These are phyloP conservation scores for Takakia lepidozioides DNA, from an alignment of 225 moss, liverwort and hornwort genomes.

Conservation along the genomic window DNA sequence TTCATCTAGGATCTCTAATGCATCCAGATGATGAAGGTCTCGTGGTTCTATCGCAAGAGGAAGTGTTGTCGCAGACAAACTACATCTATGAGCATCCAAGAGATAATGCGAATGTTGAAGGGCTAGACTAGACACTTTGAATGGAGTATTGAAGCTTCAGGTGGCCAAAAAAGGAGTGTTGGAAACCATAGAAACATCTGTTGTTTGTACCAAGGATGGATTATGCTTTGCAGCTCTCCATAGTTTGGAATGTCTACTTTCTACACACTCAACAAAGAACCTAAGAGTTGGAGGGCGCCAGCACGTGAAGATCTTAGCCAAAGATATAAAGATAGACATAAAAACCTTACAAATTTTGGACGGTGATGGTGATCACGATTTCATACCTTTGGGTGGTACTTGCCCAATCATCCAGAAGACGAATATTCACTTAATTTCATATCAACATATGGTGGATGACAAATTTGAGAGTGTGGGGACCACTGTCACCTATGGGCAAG, in stretches of 20 bases:
- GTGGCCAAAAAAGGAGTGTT: not conserved
- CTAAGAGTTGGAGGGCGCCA: too few relatives aligned
- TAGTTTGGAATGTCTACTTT: too few relatives aligned
- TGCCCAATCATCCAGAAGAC: not conserved
- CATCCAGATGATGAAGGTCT: not conserved
- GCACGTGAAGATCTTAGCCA: too few relatives aligned
- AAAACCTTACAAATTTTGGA: too few relatives aligned
- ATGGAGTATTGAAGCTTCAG: not conserved
- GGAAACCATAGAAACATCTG: not conserved
- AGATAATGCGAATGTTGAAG: not conserved
- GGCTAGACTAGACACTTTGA: not conserved
- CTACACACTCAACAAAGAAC: too few relatives aligned
- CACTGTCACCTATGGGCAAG: not conserved
- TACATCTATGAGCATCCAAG: constrained; percentile 1
- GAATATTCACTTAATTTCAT: not conserved
- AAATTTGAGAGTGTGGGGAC: not conserved
- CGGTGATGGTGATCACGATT: too few relatives aligned
- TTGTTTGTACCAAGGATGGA: not conserved
- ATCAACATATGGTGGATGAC: not conserved
- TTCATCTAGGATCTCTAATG: not conserved
- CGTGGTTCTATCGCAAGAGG: not conserved
- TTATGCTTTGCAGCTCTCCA: too few relatives aligned
- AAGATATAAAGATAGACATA: too few relatives aligned
- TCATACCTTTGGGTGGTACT: not conserved
- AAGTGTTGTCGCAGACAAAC: not conserved